Evolutionary conservation across 345 rosid species (phyloP).

Genomic region (Raphanus raphanistrum): DNA sequence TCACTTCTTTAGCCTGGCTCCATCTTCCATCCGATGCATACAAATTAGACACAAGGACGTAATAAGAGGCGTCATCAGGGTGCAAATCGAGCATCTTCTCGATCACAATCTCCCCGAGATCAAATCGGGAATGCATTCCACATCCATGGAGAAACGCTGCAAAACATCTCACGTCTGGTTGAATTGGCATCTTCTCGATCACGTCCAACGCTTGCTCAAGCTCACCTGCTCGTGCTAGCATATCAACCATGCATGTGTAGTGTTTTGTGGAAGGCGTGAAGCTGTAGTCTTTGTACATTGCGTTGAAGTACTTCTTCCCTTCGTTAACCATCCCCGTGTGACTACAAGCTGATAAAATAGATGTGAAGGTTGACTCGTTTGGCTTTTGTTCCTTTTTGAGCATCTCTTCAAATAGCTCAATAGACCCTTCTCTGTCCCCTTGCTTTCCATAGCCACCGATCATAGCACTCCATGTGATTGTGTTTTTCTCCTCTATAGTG

Average conservation of each 20-base stretch:
- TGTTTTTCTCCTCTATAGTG: constrained; percentile 55
- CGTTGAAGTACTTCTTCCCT: constrained; percentile 64
- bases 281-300: constrained; percentile 64
- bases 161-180: constrained; percentile 57
- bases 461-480: constrained; percentile 84
- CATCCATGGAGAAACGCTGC: constrained; percentile 94
- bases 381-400: constrained; percentile 55
- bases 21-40: constrained; percentile 88
- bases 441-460: constrained; percentile 78
- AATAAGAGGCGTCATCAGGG: constrained; percentile 76
- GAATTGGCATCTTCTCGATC: constrained; percentile 65
- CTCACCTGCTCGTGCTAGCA: constrained; percentile 83
- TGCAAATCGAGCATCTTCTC: constrained; percentile 61
- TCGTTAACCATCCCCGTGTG: constrained; percentile 77
- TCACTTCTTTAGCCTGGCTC: constrained; percentile 62
- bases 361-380: constrained; percentile 68
- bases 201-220: constrained; percentile 79
- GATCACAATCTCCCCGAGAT: constrained; percentile 70
- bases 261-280: constrained; percentile 73
- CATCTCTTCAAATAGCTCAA: constrained; percentile 63
- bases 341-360: constrained; percentile 72
- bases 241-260: constrained; percentile 77
- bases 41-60: constrained; percentile 69
- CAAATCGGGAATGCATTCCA: constrained; percentile 77
- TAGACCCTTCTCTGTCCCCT: constrained; percentile 51